phyloP scores from a whole-genome alignment of 495 filamentous ascomycete species.

The Aspergillus kassunensis region DNA sequence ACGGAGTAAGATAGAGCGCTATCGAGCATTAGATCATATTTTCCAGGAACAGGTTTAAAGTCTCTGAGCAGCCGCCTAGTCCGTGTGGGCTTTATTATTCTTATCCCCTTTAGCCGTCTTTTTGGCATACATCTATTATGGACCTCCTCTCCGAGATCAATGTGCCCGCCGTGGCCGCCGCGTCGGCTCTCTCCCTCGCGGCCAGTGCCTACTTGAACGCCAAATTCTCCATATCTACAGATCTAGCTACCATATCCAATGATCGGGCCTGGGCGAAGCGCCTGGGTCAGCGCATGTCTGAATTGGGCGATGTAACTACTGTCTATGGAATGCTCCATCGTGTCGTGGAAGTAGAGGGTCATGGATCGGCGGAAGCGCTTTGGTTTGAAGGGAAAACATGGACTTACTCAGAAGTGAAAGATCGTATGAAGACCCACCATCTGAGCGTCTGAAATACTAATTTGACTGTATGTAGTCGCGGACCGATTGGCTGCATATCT shows the following conservation, averaged over 20 bases:
- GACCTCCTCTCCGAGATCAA: slow-evolving; percentile 35
- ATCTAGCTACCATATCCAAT: slow-evolving; percentile 31
- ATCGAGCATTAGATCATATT: background rate
- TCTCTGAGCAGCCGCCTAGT: background rate
- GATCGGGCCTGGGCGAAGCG: slow-evolving; percentile 33
- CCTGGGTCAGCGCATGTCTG: slow-evolving; percentile 33
- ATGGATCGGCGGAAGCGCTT: slow-evolving; percentile 35
- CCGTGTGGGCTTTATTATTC: background rate
- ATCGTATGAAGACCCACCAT: slow-evolving; percentile 28
- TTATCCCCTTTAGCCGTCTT: background rate
- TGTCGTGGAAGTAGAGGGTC: slow-evolving; percentile 36
- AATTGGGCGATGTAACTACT: slow-evolving; percentile 41
- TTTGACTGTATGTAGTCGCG: slow-evolving; percentile 29
- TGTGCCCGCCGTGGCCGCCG: slow-evolving; percentile 30
- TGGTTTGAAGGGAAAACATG: slow-evolving; percentile 52
- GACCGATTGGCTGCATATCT: slow-evolving; percentile 44
- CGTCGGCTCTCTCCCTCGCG: slow-evolving; percentile 37
- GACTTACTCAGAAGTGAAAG: slow-evolving; percentile 47
- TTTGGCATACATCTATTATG: slow-evolving; percentile 23
- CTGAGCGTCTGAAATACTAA: background rate
- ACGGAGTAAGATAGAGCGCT: background rate
- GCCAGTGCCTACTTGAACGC: slow-evolving; percentile 49
- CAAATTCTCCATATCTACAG: slow-evolving; percentile 41
- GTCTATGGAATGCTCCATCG: slow-evolving; percentile 43
- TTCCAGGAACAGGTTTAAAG: background rate